Evolutionary conservation across 2,329 filamentous ascomycete species (phyloP), one percentile per base, ranked within the genome.

Genomic region (Paramyrothecium sp.): DNA sequence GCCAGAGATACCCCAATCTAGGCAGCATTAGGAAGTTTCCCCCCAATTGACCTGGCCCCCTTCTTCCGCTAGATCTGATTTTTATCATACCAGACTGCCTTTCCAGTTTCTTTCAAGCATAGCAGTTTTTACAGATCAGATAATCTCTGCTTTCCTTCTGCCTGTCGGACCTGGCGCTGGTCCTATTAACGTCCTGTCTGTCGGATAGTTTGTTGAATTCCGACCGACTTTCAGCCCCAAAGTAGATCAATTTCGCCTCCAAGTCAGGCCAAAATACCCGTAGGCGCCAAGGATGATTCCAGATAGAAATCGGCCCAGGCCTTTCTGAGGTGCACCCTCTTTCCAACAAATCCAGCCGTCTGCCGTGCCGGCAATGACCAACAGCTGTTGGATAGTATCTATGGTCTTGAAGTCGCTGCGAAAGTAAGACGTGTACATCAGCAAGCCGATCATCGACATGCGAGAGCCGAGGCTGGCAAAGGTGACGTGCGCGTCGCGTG

Each of bases 381-480:
- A 26, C 12, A 67, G 33, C 26, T 54, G 49, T 55, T 68, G 38
- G 10, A 68, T 58, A 1, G 60, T 66, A 53, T 68, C 66, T 3
- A 68, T 50, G 0, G 60, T 55, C 11, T 41, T 52, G 19, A 62
- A 54, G 4, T 68, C 54, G 3, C 61, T 48, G 11, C 58, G 60
- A 2, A 66, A 51, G 53, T 68, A 68, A 30, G 65, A 67, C 1
- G 48, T 51, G 56, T 59, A 68, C 13, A 68, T 61, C 17, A 58
- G 61, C 20, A 65, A 19, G 0, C 66, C 66, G 19, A 65, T 54
- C 1, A 60, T 51, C 11, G 63, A 55, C 17, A 61, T 62, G 19
- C 66, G 59, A 17, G 60, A 59, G 2, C 66, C 64, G 10, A 67
- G 65, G 13, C 64, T 58, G 7, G 65, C 62, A 63, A 74, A 73